A percentile compares a stretch with the other conserved stretches of the same genome.
These are phyloP conservation scores for Candida jianshihensis DNA, from an alignment of 805 yeast species.

Conservation along the genomic window DNA sequence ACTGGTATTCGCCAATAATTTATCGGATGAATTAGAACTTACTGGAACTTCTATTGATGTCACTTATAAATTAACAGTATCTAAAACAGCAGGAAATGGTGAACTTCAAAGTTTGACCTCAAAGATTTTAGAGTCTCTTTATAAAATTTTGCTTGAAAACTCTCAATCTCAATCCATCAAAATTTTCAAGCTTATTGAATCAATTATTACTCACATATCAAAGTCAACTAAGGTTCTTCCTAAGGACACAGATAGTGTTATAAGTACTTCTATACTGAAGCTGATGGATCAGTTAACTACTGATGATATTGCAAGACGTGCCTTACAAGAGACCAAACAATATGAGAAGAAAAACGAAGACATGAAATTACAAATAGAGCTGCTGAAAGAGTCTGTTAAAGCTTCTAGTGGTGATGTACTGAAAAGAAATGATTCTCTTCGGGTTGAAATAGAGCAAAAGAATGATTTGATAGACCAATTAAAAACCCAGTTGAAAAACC, in stretches of 20 bases:
- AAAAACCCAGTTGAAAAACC: conserved; percentile 50
- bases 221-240: conserved; percentile 32
- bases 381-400: conserved; percentile 8
- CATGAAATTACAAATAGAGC: conserved; percentile 24
- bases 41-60: conserved; percentile 10
- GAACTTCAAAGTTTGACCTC: conserved; percentile 60
- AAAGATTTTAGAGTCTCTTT: conserved; percentile 32
- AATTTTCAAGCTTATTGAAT: conserved; percentile 47
- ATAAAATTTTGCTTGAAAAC: conserved; percentile 20
- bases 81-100: conserved; percentile 35
- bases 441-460: conserved; percentile 54
- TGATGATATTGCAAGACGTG: conserved; percentile 69
- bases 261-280: conserved; percentile 60
- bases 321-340: conserved; percentile 44
- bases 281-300: conserved; percentile 59
- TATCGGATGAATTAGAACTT: conserved; percentile 22
- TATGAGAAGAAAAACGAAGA: conserved; percentile 33
- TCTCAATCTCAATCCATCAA: conserved; percentile 38
- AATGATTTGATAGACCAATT: conserved; percentile 52
- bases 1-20: conserved; percentile 8
- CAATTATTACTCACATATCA: conserved; percentile 30
- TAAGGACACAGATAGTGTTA: conserved; percentile 39
- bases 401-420: conserved; percentile 19
- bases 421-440: conserved; percentile 47
- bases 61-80: conserved; percentile 8